phyloP scores from a whole-genome alignment of 2,329 filamentous ascomycete genomes.

The Macrophomina pseudophaseolina region DNA sequence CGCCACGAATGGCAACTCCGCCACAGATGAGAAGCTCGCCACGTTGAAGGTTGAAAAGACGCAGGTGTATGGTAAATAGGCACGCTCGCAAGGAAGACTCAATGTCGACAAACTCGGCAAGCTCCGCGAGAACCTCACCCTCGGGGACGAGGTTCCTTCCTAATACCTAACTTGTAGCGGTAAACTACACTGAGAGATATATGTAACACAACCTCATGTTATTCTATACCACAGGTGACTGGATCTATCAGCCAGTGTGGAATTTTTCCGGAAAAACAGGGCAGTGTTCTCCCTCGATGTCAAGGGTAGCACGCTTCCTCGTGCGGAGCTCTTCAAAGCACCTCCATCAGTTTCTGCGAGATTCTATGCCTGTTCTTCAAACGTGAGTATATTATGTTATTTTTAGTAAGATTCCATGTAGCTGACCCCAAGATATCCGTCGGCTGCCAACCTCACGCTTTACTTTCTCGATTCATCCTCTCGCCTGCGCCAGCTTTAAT shows the following conservation, averaged over 20 bases:
- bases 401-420: background rate
- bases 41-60: too few relatives aligned
- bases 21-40: too few relatives aligned
- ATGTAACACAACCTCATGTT: background rate
- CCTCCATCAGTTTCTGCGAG: background rate
- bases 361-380: conserved; percentile 12
- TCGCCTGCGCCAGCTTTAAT: background rate
- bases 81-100: too few relatives aligned
- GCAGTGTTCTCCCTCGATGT: background rate
- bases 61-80: too few relatives aligned
- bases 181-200: background rate
- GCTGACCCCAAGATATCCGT: background rate
- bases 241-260: conserved; percentile 11
- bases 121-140: background rate
- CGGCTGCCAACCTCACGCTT: background rate
- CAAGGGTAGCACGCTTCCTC: background rate
- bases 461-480: conserved; percentile 10
- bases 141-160: background rate
- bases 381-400: background rate
- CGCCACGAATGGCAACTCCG: too few relatives aligned
- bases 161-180: background rate
- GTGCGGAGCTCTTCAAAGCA: conserved; percentile 5
- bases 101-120: too few relatives aligned
- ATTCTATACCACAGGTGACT: background rate
- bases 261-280: background rate